phyloP scores from a whole-genome alignment of 2,329 filamentous ascomycete species.

The Trichothecium sympodiale region DNA sequence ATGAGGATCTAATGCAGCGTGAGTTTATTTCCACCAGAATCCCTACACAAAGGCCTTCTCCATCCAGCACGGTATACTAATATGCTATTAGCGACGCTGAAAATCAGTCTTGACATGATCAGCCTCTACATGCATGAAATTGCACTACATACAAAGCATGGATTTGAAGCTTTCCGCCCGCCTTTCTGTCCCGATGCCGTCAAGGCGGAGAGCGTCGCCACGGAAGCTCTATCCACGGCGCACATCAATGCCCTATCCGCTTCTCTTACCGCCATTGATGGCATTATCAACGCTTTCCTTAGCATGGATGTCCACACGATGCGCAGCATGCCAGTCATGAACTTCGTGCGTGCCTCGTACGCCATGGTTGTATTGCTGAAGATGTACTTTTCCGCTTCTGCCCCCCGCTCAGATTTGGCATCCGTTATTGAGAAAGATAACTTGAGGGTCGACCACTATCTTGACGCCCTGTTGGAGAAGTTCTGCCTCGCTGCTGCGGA shows the following conservation, averaged over 20 bases:
- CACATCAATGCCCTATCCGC: constrained; percentile 57
- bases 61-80: neutral
- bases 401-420: constrained; percentile 55
- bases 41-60: neutral
- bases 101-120: constrained; percentile 52
- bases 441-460: constrained; percentile 53
- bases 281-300: constrained; percentile 54
- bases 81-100: constrained; percentile 39
- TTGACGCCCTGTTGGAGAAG: constrained; percentile 59
- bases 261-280: constrained; percentile 57
- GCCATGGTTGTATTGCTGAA: constrained; percentile 63
- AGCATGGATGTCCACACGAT: constrained; percentile 46
- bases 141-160: constrained; percentile 52
- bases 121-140: constrained; percentile 69
- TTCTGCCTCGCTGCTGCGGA: constrained; percentile 53
- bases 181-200: constrained; percentile 34
- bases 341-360: constrained; percentile 62
- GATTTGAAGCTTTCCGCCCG: constrained; percentile 41
- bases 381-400: constrained; percentile 56
- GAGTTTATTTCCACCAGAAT: constrained; percentile 21
- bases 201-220: constrained; percentile 27
- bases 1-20: constrained; percentile 43
- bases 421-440: constrained; percentile 57
- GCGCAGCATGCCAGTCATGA: constrained; percentile 57
- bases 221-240: constrained; percentile 30